Evolutionary conservation across 164 flowering plant genomes (phyloP).

Genomic region (Liriodendron chinense): DNA sequence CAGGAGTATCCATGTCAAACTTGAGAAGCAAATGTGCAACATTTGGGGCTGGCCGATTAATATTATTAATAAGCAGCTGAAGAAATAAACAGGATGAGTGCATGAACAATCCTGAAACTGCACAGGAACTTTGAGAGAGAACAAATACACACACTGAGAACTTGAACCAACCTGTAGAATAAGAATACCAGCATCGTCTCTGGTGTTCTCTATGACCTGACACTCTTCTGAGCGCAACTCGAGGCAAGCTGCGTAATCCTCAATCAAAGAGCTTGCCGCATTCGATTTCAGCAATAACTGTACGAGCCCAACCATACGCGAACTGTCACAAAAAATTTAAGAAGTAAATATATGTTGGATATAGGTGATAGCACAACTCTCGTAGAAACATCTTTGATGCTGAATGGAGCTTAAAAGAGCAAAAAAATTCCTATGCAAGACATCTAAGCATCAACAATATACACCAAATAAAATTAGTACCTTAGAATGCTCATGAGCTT

Average conservation of each 20-base stretch:
- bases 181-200: slow-evolving; percentile 81
- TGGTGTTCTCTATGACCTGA: slow-evolving; percentile 61
- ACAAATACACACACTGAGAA: neutral
- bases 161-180: slow-evolving; percentile 65
- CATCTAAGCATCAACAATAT: neutral
- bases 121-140: slow-evolving; percentile 7
- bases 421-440: neutral
- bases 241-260: slow-evolving; percentile 97
- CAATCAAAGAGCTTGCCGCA: slow-evolving; percentile 68
- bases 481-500: slow-evolving; percentile 84
- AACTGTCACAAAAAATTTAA: slow-evolving; percentile 39
- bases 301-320: slow-evolving; percentile 87
- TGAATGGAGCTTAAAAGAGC: neutral
- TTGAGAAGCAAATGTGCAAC: slow-evolving; percentile 85
- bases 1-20: slow-evolving; percentile 76
- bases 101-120: slow-evolving; percentile 6
- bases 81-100: slow-evolving; percentile 5
- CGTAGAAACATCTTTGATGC: neutral
- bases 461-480: slow-evolving; percentile 24
- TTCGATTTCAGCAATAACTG: slow-evolving; percentile 76
- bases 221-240: slow-evolving; percentile 76
- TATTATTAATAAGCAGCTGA: slow-evolving; percentile 92
- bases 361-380: neutral
- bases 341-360: neutral
- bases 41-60: slow-evolving; percentile 90